Percentiles rank a stretch among this genome's conserved stretches.
Evolutionary conservation across 164 flowering plant genomes (phyloP).

Genomic region (Kingdonia uniflora): DNA sequence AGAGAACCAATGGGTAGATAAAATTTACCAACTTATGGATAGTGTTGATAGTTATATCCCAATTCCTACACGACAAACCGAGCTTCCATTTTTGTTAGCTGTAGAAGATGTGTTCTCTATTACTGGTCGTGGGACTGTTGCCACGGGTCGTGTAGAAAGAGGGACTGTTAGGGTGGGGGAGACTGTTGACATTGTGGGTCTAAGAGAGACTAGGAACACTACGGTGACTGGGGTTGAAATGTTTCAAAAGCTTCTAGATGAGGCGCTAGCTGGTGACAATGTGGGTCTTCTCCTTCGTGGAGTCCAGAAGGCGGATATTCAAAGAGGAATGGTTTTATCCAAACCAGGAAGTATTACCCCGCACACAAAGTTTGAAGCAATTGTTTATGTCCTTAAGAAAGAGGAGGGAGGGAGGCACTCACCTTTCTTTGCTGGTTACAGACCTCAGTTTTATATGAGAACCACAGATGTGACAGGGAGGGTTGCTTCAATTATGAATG

Average conservation of each 20-base stretch:
- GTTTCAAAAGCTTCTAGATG: constrained; percentile 31
- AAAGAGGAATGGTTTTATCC: constrained; percentile 30
- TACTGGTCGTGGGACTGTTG: constrained; percentile 32
- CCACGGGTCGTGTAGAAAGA: constrained; percentile 29
- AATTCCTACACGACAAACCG: constrained; percentile 29
- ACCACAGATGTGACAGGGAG: constrained; percentile 31
- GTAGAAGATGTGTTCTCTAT: constrained; percentile 30
- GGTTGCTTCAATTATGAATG: constrained; percentile 28
- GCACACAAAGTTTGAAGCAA: constrained; percentile 23
- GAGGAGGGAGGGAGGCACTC: constrained; percentile 37
- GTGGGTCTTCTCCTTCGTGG: constrained; percentile 28
- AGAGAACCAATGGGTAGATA: constrained; percentile 29
- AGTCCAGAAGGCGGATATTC: constrained; percentile 27
- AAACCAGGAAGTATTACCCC: constrained; percentile 30
- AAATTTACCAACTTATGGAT: constrained; percentile 26
- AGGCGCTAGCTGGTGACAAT: constrained; percentile 31
- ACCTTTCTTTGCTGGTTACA: constrained; percentile 24
- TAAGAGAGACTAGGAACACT: constrained; percentile 20
- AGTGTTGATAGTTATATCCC: constrained; percentile 25
- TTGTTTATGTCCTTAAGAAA: constrained; percentile 31
- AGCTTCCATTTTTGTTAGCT: constrained; percentile 24
- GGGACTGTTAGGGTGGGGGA: constrained; percentile 29
- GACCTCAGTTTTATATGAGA: constrained; percentile 33
- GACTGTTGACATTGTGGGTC: constrained; percentile 24
- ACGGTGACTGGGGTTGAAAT: constrained; percentile 31